Base-by-base conservation (phyloP, 2,329 filamentous ascomycete genomes). In the Salinomyces thailandicus region DNA sequence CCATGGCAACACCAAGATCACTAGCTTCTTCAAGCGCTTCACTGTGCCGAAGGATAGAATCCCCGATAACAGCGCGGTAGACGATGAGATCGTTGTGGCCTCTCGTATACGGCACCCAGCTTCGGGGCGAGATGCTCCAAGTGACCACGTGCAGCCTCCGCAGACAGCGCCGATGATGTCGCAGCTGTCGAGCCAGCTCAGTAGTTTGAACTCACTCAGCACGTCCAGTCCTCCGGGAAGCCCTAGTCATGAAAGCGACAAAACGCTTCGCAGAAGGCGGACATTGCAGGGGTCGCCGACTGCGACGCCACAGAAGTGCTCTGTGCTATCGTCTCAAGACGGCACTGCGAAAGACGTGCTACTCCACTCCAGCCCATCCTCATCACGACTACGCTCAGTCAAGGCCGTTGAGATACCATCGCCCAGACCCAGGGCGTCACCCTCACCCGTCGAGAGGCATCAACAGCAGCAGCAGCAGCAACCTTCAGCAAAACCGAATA, bases 21-120 rank as follows among this genome's bases (percentile, higher is more conserved):
- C 28, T 7, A 19, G 66, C 36, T 72, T 66, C 45, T 72, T 73
- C 51, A 62, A 60, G 31, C 60, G 61, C 2, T 62, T 59, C 34
- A 37, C 49, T 18, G 46, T 54, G 4, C 52, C 51, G 4, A 48
- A 46, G 30, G 41, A 36, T 42, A 39, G 36, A 30, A 47, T 50
- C 18, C 50, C 47, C n/a, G 40, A 35, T 11, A 40, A 44, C 19
- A 39, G 45, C 20, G 37, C 43, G 9, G 39, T 49, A 14, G 50
- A 51, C 11, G 46, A 51, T 8, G 42, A 50, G 27, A 53, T 54
- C 24, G 39, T 45, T 41, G 47, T 57, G 43, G 49, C 42, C 12
- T 24, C 41, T 18, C 16, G 9, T 9, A 26, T 8, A 26, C 22
- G 22, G 22, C 22, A n/a, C n/a, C n/a, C n/a, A n/a, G n/a, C n/a